Evolutionary conservation across 257 asterid genomes (phyloP), one percentile per base, ranked within the genome.

Genomic region (Phtheirospermum japonicum): DNA sequence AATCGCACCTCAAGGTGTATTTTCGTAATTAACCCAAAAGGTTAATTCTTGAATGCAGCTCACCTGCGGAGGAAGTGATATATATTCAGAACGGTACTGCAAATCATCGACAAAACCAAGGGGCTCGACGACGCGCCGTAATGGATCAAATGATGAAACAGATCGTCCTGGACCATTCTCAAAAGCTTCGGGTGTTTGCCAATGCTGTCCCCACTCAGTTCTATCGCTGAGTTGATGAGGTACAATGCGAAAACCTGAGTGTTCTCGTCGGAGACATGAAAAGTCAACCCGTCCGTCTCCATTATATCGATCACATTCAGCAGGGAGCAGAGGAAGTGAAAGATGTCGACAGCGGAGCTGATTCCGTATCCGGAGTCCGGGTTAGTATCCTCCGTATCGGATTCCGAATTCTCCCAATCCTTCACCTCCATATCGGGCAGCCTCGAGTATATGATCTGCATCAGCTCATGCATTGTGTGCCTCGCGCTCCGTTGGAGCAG

Each of bases 151-250:
- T 92, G 99, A 57, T 92, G 99, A 70, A 86, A 86, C 31, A 89
- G 57, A 51, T 92, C 96, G 32, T 92, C 99, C 33, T 86, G 99
- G 36, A 89, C 82, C 97, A 89, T 92, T 71, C 99, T 73, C 82
- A 89, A 39, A 18, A 89, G 95, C 66, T 86, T 92, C 6, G 93
- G 96, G 43, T 92, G 99, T 54, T 79, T 85, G 12, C 95, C 95
- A 0, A 92, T 83, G 79, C 97, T 84, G 59, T 89, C 97, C 10
- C 96, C 99, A 16, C 96, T 82, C 67, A 92, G 60, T 71, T 92
- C 99, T 14, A 92, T 74, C 0, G 95, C 91, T 4, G 95, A 85
- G 31, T 89, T 92, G 71, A 89, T 87, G 71, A 89, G 64, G 48
- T 80, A 82, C 65, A 93, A 55, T 0, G 95, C 90, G 54, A 93